Percentiles rank a stretch among this genome's conserved stretches.
phyloP scores from a whole-genome alignment of 495 filamentous ascomycete species.

The Clavariopsis aquatica region DNA sequence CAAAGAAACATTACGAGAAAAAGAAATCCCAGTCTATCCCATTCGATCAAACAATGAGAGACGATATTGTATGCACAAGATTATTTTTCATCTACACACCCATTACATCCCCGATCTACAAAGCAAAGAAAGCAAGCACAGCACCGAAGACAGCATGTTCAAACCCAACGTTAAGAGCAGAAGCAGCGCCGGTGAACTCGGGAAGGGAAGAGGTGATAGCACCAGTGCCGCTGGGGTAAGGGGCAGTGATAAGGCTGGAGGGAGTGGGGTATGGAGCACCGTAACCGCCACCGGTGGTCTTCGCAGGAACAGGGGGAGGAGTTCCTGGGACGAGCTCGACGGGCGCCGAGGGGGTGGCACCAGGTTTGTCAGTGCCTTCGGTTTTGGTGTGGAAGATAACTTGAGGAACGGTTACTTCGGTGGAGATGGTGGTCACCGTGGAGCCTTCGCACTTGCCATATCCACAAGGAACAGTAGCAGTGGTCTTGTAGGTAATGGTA shows the following conservation, averaged over 20 bases:
- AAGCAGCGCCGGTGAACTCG: constrained; percentile 41
- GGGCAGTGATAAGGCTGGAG: constrained; percentile 30
- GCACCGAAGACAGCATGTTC: constrained; percentile 36
- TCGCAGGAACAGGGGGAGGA: constrained; percentile 45
- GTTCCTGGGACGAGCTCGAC: constrained; percentile 57
- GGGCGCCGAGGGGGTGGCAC: constrained; percentile 34
- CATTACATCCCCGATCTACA: constrained; percentile 38
- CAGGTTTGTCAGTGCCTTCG: constrained; percentile 38
- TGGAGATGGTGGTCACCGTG: constrained; percentile 58
- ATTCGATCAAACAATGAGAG: not conserved
- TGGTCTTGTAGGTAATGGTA: constrained; percentile 55
- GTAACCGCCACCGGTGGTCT: constrained; percentile 21
- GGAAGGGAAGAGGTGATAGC: constrained; percentile 5
- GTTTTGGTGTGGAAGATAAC: constrained; percentile 72
- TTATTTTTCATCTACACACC: constrained; percentile 1
- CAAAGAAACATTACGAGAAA: constrained; percentile 1
- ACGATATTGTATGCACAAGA: not conserved
- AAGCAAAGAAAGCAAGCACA: constrained; percentile 38
- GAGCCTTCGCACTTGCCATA: constrained; percentile 51
- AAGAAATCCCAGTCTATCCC: not conserved
- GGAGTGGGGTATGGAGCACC: constrained; percentile 24
- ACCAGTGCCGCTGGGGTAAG: constrained; percentile 13
- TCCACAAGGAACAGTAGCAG: constrained; percentile 49
- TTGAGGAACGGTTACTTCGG: constrained; percentile 70
- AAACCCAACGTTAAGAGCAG: constrained; percentile 24